These are phyloP conservation scores for Wickerhamomyces hampshirensis DNA, from an alignment of 805 yeast genomes.

Conservation along the genomic window DNA sequence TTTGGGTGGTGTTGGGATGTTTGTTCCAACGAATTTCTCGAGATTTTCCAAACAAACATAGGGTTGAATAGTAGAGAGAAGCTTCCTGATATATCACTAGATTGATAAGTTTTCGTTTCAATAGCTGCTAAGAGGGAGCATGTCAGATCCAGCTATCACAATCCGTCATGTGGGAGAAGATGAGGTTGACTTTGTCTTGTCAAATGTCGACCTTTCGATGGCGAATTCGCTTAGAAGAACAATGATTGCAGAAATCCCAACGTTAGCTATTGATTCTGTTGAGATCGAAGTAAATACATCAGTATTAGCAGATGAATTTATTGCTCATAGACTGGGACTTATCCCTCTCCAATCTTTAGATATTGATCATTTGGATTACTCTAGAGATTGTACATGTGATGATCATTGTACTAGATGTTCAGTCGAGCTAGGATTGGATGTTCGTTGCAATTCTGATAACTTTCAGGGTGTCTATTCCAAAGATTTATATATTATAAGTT, in stretches of 20 bases:
- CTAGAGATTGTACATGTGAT: slow-evolving; percentile 97
- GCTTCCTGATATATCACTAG: too few species aligned
- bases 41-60: too few species aligned
- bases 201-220: slow-evolving; percentile 81
- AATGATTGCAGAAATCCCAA: slow-evolving; percentile 95
- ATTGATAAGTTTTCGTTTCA: too few species aligned
- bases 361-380: slow-evolving; percentile 78
- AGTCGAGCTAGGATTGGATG: slow-evolving; percentile 79
- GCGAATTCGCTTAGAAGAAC: slow-evolving; percentile 91
- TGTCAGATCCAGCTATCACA: too few species aligned
- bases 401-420: slow-evolving; percentile 95
- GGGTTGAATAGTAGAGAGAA: too few species aligned
- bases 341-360: slow-evolving; percentile 84
- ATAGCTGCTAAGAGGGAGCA: too few species aligned
- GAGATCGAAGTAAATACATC: slow-evolving; percentile 91
- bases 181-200: slow-evolving; percentile 83
- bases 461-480: slow-evolving; percentile 88
- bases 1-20: too few species aligned
- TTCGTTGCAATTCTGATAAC: slow-evolving; percentile 79
- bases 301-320: slow-evolving; percentile 94
- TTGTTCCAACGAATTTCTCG: too few species aligned
- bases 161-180: slow-evolving; percentile 84
- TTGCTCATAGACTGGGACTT: slow-evolving; percentile 90
- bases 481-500: slow-evolving; percentile 52
- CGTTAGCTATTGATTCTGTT: slow-evolving; percentile 92